Conservation (phyloP, 495 filamentous ascomycete genomes). For the Amphirosellinia nigrospora region DNA sequence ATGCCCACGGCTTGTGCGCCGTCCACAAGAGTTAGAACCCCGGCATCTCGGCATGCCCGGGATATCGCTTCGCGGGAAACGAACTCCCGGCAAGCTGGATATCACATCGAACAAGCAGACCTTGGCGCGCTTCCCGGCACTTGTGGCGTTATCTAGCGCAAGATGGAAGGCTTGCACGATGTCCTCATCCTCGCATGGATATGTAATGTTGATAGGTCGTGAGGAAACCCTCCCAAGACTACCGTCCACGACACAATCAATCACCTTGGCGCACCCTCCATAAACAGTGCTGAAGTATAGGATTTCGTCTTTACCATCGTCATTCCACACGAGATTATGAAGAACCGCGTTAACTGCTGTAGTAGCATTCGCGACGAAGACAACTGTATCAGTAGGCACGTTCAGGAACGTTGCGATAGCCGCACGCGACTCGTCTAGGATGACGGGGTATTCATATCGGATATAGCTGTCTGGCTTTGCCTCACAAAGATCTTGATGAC, state of each 20-base stretch:
- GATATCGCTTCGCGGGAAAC: constrained; percentile 71
- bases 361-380: constrained; percentile 82
- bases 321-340: constrained; percentile 62
- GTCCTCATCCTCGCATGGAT: constrained; percentile 64
- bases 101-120: constrained; percentile 80
- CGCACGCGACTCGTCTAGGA: constrained; percentile 67
- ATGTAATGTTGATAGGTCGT: constrained; percentile 49
- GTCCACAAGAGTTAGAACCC: constrained; percentile 66
- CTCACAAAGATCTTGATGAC: constrained; percentile 68
- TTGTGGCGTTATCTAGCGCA: constrained; percentile 46
- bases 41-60: constrained; percentile 62
- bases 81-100: constrained; percentile 71
- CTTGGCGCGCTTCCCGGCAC: constrained; percentile 49
- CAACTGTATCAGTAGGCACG: constrained; percentile 65
- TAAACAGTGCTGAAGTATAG: constrained; percentile 79
- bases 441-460: constrained; percentile 61
- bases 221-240: constrained; percentile 38
- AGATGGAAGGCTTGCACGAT: constrained; percentile 57
- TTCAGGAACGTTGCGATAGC: constrained; percentile 69
- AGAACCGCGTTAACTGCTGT: constrained; percentile 76
- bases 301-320: constrained; percentile 63
- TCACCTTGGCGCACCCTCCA: constrained; percentile 71
- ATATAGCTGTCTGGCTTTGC: constrained; percentile 74
- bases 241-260: constrained; percentile 72
- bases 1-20: constrained; percentile 79